phyloP scores from a whole-genome alignment of 148 eudicot genomes.

The Rhododendron mucronatum region DNA sequence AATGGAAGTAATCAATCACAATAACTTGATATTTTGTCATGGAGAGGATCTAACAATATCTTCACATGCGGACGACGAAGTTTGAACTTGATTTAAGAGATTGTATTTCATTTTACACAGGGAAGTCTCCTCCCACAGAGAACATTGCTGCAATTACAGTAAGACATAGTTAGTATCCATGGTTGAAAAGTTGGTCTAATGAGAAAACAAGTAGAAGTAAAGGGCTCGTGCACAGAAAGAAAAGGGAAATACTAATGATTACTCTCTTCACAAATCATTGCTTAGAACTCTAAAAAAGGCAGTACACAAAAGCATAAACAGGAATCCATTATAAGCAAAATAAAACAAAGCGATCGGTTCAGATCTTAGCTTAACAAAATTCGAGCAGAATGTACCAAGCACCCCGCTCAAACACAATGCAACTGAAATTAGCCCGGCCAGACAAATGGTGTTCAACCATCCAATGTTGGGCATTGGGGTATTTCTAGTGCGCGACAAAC shows the following conservation, averaged over 20 bases:
- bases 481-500: background rate
- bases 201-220: background rate
- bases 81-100: background rate
- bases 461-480: background rate
- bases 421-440: background rate
- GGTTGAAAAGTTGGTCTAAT: background rate
- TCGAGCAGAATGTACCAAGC: background rate
- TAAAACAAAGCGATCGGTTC: background rate
- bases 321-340: background rate
- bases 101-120: constrained; percentile 34
- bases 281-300: background rate
- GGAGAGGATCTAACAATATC: background rate
- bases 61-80: background rate
- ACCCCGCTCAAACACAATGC: background rate
- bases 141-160: constrained; percentile 36
- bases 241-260: background rate
- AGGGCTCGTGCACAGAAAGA: background rate
- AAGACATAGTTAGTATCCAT: background rate
- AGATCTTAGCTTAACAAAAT: background rate
- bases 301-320: background rate
- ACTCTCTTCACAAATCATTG: background rate
- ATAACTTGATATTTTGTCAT: background rate
- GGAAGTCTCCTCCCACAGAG: constrained; percentile 30
- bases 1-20: background rate
- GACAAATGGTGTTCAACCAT: background rate